phyloP scores from a whole-genome alignment of 2,329 filamentous ascomycete genomes.

The Penicillium aurantiogriseum region DNA sequence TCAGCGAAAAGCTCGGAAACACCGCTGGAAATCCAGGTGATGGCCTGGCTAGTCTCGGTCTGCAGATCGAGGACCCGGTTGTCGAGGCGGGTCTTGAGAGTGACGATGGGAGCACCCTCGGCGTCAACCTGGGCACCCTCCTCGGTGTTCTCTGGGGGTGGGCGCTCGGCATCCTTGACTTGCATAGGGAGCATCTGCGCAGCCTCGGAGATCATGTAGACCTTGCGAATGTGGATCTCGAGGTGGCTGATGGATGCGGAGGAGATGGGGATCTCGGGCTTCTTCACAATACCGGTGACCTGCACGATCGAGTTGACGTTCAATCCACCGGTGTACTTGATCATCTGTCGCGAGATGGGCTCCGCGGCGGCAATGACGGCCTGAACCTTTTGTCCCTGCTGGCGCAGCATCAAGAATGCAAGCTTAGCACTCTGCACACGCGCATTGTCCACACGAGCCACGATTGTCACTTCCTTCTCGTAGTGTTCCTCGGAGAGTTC shows the following conservation, averaged over 20 bases:
- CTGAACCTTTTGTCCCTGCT: conserved; percentile 78
- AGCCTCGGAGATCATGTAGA: conserved; percentile 71
- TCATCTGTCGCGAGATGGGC: conserved; percentile 78
- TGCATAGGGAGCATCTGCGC: conserved; percentile 61
- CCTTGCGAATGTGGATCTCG: conserved; percentile 85
- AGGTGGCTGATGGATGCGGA: conserved; percentile 75
- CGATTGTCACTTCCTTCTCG: conserved; percentile 70
- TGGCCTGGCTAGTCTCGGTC: conserved; percentile 85
- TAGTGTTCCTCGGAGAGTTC: conserved; percentile 58
- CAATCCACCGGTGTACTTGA: conserved; percentile 79
- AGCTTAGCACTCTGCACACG: conserved; percentile 88
- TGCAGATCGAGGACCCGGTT: conserved; percentile 92
- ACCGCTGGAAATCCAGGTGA: conserved; percentile 68
- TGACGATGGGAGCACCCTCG: conserved; percentile 65
- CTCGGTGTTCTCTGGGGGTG: conserved; percentile 45
- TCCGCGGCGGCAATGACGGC: conserved; percentile 67
- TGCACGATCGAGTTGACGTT: conserved; percentile 78
- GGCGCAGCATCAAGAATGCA: conserved; percentile 80
- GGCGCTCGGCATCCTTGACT: conserved; percentile 53
- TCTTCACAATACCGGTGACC: conserved; percentile 77
- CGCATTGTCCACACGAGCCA: conserved; percentile 82
- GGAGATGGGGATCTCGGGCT: conserved; percentile 83
- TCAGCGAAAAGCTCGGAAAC: conserved; percentile 71
- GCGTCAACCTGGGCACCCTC: conserved; percentile 51
- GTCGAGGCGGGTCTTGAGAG: conserved; percentile 79